Base-by-base conservation (phyloP, 2,329 filamentous ascomycete genomes). In the Trichothecium sympodiale region DNA sequence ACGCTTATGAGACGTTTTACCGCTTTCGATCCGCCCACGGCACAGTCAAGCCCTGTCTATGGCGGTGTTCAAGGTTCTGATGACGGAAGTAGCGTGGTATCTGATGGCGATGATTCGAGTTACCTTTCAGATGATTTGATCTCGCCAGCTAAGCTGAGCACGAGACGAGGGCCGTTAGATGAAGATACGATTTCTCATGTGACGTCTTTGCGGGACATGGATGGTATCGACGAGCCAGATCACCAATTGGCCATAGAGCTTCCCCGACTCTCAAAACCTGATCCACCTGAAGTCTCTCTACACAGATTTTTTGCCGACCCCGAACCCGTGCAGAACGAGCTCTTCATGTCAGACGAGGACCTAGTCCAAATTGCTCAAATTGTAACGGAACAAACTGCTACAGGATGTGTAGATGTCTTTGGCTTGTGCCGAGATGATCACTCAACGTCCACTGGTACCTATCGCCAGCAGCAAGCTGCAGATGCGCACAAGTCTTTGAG, bases 331-430 rank as follows among this genome's bases (percentile, higher is more conserved):
- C 53, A 56, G 23, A 46, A 66, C 8, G 62, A 68, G 17, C 48
- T 67, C 17, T 55, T 61, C 8, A 52, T 68, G 13, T 56, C 63
- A 2, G 74, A 79, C 37, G 68, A 75, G 3, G 77, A 82, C 29
- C 65, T 73, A 39, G 74, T 85, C 25, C 72, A 74, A 35, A 66
- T 81, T 17, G 80, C 78, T 0, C 81, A 85, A 46, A 71, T 84
- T 27, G 57, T 85, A n/a, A 78, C 77, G 3, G 78, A 83, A 40
- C 81, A 86, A 50, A 70, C 79, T 16, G 67, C 74, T 3, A 72
- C 66, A 8, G 70, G 75, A 1, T 60, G 50, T 12, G 46, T 72
- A 18, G 55, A 58, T 13, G 51, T 62, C 29, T 48, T 41, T 23
- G 49, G 45, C 32, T 44, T 47, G 4, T 48, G 42, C 10, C 41